phyloP scores from a whole-genome alignment of 805 yeast genomes.

The Wickerhamiella shivajii region DNA sequence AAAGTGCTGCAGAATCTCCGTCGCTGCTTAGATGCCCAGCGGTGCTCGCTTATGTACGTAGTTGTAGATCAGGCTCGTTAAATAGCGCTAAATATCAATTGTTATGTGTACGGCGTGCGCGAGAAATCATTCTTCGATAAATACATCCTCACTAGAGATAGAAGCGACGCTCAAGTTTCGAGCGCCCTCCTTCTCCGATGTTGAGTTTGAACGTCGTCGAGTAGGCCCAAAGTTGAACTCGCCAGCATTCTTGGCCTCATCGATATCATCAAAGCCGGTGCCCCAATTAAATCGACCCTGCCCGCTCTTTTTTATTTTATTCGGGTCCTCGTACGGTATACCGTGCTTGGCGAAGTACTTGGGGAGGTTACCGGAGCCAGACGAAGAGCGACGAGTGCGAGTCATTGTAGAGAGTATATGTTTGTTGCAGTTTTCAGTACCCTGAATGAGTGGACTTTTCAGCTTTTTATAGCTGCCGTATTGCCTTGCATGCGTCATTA shows the following conservation, averaged over 20 bases:
- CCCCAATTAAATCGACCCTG: constrained; percentile 89
- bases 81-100: no score
- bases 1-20: no score
- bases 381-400: constrained; percentile 19
- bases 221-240: constrained; percentile 30
- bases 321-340: constrained; percentile 51
- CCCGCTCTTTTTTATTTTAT: constrained; percentile 67
- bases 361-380: constrained; percentile 44
- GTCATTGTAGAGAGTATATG: constrained; percentile 15
- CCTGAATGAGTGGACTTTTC: no score
- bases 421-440: no score
- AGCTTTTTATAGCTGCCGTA: no score
- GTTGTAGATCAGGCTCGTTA: no score
- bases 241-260: constrained; percentile 45
- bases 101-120: no score
- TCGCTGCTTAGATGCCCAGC: no score
- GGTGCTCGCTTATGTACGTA: no score
- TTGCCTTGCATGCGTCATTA: no score
- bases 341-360: constrained; percentile 74
- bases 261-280: constrained; percentile 47
- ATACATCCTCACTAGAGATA: no score
- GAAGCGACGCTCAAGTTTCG: constrained; percentile 3
- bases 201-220: constrained; percentile 27
- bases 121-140: no score
- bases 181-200: neutral